Evolutionary conservation across 2,329 filamentous ascomycete species (phyloP), one percentile per base, ranked within the genome.

Genomic region (Shiraia bambusicola): DNA sequence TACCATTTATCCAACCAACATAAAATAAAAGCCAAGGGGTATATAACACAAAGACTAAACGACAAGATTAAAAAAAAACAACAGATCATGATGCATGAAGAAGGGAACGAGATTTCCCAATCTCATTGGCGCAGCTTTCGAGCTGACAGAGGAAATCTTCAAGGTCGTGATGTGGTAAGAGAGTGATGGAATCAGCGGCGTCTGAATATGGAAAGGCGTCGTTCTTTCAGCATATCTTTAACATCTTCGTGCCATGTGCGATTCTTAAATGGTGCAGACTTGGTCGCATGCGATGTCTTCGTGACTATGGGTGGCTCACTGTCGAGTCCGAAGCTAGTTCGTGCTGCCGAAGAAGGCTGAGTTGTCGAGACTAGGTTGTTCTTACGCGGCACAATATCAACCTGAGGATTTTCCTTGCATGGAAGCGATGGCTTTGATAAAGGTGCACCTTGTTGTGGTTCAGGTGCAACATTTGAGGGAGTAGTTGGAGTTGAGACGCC

Each of bases 401-500:
- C 15, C 11, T 28, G 19, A 4, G 27, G 37, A 14, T 19, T 14
- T n/a, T 46, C 36, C 13, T 42, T 44, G 11, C n/a, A 13, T 13
- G 31, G 29, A 16, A 31, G 19, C 19, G 19, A 22, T 22, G 19
- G 19, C 19, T 22, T 22, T 22, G 19, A 22, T 4, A 22, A 8
- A 22, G 4, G 19, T 5, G 40, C 15, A 28, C 15, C 19, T 16
- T 11, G 34, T 31, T 22, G 15, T 12, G 17, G 19, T 10, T 41
- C n/a, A 15, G 26, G 32, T 3, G 40, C 31, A 11, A 27, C 37
- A 5, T 42, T n/a, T 4, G 37, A 42, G 10, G 49, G 49, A 12
- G 46, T 47, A 8, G 33, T 19, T 13, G 53, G 49, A 7, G 40
- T 41, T 3, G 53, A 56, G 3, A 54, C 25, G 3, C 49, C 55